Evolutionary conservation across 169 alveolate species (phyloP), one percentile per base, ranked within the genome.

Genomic region (Plasmodium falciparum): DNA sequence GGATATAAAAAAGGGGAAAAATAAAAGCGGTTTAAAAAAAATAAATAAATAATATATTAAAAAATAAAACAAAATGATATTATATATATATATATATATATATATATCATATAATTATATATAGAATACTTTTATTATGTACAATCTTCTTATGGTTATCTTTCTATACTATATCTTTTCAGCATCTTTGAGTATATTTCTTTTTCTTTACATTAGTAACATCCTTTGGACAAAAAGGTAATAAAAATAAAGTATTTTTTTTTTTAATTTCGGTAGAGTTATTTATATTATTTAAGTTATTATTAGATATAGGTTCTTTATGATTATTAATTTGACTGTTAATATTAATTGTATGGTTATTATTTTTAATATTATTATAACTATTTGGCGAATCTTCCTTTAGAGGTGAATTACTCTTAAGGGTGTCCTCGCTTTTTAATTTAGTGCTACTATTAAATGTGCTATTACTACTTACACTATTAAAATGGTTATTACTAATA

Each of bases 181-280:
- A 83, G 50, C 69, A 59, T 26, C 65, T 72, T 63, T 78, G 89
- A 43, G 49, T 20, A 26, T 54, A 61, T n/a, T 74, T 78, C 76
- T 59, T 54, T 69, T 83, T 83, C 74, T 83, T 83, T 13, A 83
- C 73, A 1, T 33, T 59, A 67, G 73, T 83, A 83, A 59, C 91
- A 83, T 54, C 59, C 91, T 83, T 83, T 45, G 91, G 91, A 63
- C 86, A 83, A 24, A 69, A 83, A 17, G 86, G 85, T n/a, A 83
- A 49, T 26, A 83, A 70, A 70, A 83, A 83, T 39, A 59, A 17
- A 56, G 20, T 70, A 59, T 67, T 71, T 56, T 67, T 69, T 83
- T 69, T 69, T 69, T 58, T 69, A 20, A 65, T 59, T 65, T 78
- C 56, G 9, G 76, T n/a, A 9, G 17, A 17, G 0, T 58, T 52